Percentiles rank a stretch among this genome's conserved stretches.
Evolutionary conservation across 768 basidiomycete species (phyloP).

Genomic region (Lactifluus rugatus): DNA sequence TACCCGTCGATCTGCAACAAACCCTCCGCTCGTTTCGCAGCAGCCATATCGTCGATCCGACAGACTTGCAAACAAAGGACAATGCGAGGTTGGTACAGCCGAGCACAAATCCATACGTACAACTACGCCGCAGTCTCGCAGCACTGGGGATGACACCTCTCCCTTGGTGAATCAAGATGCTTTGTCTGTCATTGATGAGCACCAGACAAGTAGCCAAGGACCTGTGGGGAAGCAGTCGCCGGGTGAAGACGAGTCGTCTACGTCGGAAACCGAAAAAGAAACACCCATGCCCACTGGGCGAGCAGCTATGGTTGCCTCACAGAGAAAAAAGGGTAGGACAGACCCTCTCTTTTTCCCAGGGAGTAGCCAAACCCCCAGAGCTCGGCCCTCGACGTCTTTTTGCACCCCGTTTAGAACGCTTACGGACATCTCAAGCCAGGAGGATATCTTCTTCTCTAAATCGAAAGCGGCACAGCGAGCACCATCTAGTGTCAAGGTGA

Average conservation of each 20-base stretch:
- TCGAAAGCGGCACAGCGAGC: neutral
- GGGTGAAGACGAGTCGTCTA: neutral
- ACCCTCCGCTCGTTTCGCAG: neutral
- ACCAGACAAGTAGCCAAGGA: slow-evolving; percentile 6
- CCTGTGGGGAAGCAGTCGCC: neutral
- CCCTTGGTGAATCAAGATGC: neutral
- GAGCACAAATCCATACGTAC: neutral
- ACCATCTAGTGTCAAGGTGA: neutral
- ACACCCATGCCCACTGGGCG: neutral
- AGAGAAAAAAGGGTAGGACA: neutral
- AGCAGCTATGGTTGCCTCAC: neutral
- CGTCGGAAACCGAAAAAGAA: neutral
- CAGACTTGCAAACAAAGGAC: neutral
- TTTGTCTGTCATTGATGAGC: slow-evolving; percentile 3
- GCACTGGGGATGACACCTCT: neutral
- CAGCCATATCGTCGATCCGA: slow-evolving; percentile 10
- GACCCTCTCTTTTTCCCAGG: slow-evolving; percentile 16
- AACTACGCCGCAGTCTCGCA: neutral
- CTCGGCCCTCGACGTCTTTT: neutral
- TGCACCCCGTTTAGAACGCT: slow-evolving; percentile 3
- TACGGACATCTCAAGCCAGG: slow-evolving; percentile 8
- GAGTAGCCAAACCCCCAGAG: slow-evolving; percentile 14
- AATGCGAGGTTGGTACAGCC: neutral
- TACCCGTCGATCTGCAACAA: neutral
- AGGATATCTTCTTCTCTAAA: slow-evolving; percentile 6